Base-by-base conservation (phyloP, 495 filamentous ascomycete species). In the Tirmania nivea region DNA sequence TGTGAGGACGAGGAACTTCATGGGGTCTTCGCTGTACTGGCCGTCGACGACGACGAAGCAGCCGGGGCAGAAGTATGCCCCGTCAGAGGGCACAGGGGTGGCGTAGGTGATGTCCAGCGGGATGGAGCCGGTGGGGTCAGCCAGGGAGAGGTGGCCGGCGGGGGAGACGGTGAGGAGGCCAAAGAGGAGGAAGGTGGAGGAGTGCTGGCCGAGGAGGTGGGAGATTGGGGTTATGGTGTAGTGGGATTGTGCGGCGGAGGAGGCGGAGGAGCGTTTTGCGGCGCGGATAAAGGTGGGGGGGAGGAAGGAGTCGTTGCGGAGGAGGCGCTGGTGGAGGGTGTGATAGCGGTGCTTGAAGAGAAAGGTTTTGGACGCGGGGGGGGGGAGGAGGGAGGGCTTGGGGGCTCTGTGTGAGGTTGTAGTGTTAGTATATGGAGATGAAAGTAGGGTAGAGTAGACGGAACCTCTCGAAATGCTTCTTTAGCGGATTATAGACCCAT, bases 41-140 rank as follows among this genome's bases (percentile, higher is more conserved):
- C 90, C 90, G 61, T 96, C 92, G 8, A 95, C 77, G 31, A 96
- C 72, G 3, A 95, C 82, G 54, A 97, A 85, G 85, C 94, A 94
- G 1, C 90, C 90, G 0, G 90, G 88, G 0, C 78, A 75, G 61
- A 94, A 92, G 82, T 85, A 96, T 8, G 82, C 81, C 16, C 83
- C 86, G 58, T 92, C 79, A 56, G 84, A 78, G 1, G 87, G 88
- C 55, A 94, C 79, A 37, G 82, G 75, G 19, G 77, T 76, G 0
- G 87, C 86, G 60, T 90, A 82, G 16, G 78, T 77, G 16, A 95
- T 67, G 58, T 95, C 86, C 14, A 97, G 72, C 10, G 76, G 70
- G 57, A 96, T 92, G 51, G 82, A 85, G 25, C 89, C 90, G 1
- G 89, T 89, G 34, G 84, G 66, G 60, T 97, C 90, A 51, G 76